phyloP scores from a whole-genome alignment of 2,329 filamentous ascomycete species.

The Lecanicillium sp. region DNA sequence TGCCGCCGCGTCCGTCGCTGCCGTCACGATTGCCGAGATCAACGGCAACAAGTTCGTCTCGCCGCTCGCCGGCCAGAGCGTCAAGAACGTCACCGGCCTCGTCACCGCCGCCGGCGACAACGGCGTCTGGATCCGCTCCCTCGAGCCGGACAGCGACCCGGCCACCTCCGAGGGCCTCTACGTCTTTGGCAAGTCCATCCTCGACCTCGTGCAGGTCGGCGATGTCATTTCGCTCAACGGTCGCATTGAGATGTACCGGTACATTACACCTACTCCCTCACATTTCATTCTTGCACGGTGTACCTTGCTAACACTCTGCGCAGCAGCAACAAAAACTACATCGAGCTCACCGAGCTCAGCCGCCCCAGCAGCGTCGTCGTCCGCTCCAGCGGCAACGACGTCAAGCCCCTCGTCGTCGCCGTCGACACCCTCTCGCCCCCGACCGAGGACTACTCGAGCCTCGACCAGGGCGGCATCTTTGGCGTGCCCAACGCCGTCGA shows the following conservation, averaged over 20 bases:
- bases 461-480: conserved; percentile 62
- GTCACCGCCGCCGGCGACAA: conserved; percentile 57
- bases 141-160: conserved; percentile 46
- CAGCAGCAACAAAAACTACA: conserved; percentile 48
- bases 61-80: conserved; percentile 47
- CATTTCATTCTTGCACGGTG: background rate
- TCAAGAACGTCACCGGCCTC: conserved; percentile 55
- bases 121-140: conserved; percentile 61
- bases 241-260: conserved; percentile 51
- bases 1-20: conserved; percentile 25
- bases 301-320: conserved; percentile 2
- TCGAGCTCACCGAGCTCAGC: conserved; percentile 59
- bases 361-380: conserved; percentile 48
- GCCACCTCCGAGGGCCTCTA: conserved; percentile 61
- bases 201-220: conserved; percentile 50
- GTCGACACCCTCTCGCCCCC: conserved; percentile 51
- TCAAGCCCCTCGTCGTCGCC: conserved; percentile 56
- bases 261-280: conserved; percentile 13
- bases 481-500: conserved; percentile 56
- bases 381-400: conserved; percentile 46
- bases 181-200: conserved; percentile 50
- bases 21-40: conserved; percentile 53
- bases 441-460: conserved; percentile 51
- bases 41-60: conserved; percentile 62
- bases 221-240: conserved; percentile 57